A percentile compares a stretch with the other conserved stretches of the same genome.
Conservation (phyloP, 2,329 filamentous ascomycete genomes). For the Verticillium zaregamsianum region DNA sequence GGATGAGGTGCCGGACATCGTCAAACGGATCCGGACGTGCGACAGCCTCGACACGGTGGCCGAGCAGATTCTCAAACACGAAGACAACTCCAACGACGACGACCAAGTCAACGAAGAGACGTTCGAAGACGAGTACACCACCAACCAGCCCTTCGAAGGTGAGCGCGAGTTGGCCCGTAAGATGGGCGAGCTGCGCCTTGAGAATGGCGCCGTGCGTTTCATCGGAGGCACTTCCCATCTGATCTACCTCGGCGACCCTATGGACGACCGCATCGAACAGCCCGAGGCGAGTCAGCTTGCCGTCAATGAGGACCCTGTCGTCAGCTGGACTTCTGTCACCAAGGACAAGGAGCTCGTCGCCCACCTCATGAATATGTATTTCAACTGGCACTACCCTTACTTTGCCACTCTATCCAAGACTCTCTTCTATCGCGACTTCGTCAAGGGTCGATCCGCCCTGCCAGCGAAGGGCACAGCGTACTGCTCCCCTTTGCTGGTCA, state of each 20-base stretch:
- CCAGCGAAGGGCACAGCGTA: conserved; percentile 59
- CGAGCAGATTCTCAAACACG: conserved; percentile 46
- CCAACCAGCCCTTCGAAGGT: conserved; percentile 33
- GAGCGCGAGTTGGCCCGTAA: conserved; percentile 85
- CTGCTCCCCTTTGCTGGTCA: conserved; percentile 86
- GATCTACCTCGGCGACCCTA: conserved; percentile 65
- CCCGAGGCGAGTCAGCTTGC: conserved; percentile 41
- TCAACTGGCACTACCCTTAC: conserved; percentile 95
- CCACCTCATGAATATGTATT: conserved; percentile 95
- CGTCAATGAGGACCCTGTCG: conserved; percentile 63
- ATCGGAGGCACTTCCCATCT: conserved; percentile 93
- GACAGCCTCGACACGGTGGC: conserved; percentile 60
- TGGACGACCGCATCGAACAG: conserved; percentile 31
- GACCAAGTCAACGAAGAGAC: conserved; percentile 25
- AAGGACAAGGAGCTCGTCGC: conserved; percentile 72
- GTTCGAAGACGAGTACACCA: conserved; percentile 30
- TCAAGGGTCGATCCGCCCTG: conserved; percentile 59
- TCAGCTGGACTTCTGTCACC: conserved; percentile 85
- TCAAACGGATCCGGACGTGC: conserved; percentile 83
- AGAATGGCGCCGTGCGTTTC: conserved; percentile 83
- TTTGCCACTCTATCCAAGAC: conserved; percentile 87
- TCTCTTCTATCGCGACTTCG: conserved; percentile 83
- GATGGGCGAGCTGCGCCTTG: conserved; percentile 86
- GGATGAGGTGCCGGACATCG: conserved; percentile 75
- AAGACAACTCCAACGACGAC: conserved; percentile 35